phyloP scores from a whole-genome alignment of 441 rosid genomes.

The Mallotus repandus region DNA sequence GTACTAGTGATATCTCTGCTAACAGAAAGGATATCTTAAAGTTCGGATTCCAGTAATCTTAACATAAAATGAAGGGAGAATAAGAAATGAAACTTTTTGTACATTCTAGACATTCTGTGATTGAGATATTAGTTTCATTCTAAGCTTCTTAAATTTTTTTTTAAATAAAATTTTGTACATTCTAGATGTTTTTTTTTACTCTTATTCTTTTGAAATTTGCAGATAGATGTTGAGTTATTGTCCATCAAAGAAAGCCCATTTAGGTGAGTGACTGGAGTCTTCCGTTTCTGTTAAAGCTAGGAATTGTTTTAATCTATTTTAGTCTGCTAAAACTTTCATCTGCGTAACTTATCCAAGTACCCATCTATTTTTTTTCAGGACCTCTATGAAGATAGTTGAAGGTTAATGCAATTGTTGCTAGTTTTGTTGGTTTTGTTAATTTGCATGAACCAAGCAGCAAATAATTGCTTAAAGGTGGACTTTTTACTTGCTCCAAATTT shows the following conservation, averaged over 20 bases:
- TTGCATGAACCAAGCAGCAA: conserved; percentile 8
- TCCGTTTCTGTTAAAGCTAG: background rate
- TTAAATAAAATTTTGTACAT: background rate
- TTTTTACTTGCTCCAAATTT: background rate
- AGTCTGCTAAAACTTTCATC: background rate
- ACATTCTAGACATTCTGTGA: background rate
- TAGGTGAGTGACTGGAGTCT: conserved; percentile 52
- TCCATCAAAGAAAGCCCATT: conserved; percentile 89
- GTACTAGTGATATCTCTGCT: background rate
- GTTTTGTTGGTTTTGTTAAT: background rate
- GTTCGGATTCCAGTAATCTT: background rate
- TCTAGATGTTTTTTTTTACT: background rate
- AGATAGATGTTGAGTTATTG: conserved; percentile 87
- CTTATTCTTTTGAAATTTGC: conserved; percentile 21
- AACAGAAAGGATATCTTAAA: background rate
- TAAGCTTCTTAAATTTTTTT: background rate
- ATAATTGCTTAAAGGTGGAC: conserved; percentile 1
- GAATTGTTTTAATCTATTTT: background rate
- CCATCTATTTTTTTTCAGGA: conserved; percentile 35
- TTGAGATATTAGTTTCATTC: background rate
- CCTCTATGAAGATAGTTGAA: conserved; percentile 76
- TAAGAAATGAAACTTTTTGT: background rate
- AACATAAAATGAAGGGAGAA: background rate
- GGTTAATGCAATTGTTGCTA: conserved; percentile 39
- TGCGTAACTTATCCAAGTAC: background rate